Evolutionary conservation across 805 yeast species (phyloP), one percentile per base, ranked within the genome.

Genomic region (Yamadazyma laniorum): DNA sequence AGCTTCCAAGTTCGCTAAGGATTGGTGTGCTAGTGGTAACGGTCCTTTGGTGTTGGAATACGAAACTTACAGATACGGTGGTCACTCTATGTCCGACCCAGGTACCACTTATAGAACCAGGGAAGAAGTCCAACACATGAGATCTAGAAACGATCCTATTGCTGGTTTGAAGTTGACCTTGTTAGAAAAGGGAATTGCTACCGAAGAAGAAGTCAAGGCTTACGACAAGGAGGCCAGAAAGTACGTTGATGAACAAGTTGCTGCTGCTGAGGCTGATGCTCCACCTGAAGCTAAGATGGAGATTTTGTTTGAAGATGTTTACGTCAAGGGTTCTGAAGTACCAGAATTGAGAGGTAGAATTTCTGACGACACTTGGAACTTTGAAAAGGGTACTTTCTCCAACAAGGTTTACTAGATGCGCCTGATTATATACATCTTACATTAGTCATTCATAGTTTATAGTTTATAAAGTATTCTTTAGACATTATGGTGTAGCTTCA

Each of bases 61-160:
- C 72, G 97, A 90, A 75, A 93, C 99, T 55, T 93, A 93, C 75
- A 85, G 99, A 79, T 93, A 93, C 67, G 98, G 98, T 76, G 99
- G 99, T 68, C 99, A 93, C 81, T 93, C 99, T 54, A 93, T 93
- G 98, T 91, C 98, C 53, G 99, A 93, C 73, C 99, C 99, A 59
- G 99, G 99, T 79, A 93, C 99, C 67, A 93, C 99, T 52, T 93
- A 93, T 83, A 85, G 99, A 81, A 93, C 99, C 63, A 90, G 99
- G 77, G 99, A 93, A 74, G 99, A 93, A 76, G 93, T 93, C 54
- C 97, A 90, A 75, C 91, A 91, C 76, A 90, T 93, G 97, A 86
- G 99, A 77, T 88, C 98, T 30, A 85, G 88, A 77, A 89, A 85
- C 66, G 99, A 93, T 68, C 97, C 98, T 55, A 88, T 93, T 66